Conservation (phyloP, 2,329 filamentous ascomycete genomes). For the Tolypocladium endophyticum region DNA sequence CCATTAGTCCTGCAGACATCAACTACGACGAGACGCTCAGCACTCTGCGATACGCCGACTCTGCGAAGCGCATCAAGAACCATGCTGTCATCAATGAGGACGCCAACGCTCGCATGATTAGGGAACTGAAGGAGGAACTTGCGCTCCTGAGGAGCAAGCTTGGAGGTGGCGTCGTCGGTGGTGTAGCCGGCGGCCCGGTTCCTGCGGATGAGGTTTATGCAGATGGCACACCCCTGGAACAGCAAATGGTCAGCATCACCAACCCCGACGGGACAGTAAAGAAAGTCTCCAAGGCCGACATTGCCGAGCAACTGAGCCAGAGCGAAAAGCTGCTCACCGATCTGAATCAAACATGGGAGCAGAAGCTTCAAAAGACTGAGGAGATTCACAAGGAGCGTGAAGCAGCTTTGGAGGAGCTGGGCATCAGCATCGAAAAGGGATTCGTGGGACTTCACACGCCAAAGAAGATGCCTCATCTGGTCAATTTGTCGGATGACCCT, state of each 20-base stretch:
- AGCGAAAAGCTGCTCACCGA: constrained; percentile 94
- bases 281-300: constrained; percentile 96
- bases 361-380: constrained; percentile 90
- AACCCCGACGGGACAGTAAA: constrained; percentile 76
- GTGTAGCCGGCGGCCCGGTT: constrained; percentile 35
- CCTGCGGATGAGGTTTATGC: constrained; percentile 76
- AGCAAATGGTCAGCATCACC: constrained; percentile 94
- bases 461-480: constrained; percentile 98
- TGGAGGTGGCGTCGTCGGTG: constrained; percentile 40
- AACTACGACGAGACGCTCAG: constrained; percentile 98
- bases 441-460: constrained; percentile 92
- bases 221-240: constrained; percentile 81
- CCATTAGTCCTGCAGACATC: constrained; percentile 95
- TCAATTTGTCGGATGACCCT: constrained; percentile 93
- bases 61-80: constrained; percentile 98
- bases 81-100: constrained; percentile 98
- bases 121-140: constrained; percentile 92
- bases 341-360: constrained; percentile 97
- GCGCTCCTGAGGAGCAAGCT: constrained; percentile 79
- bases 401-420: constrained; percentile 86
- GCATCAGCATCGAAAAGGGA: constrained; percentile 97
- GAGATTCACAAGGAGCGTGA: constrained; percentile 97
- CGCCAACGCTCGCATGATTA: constrained; percentile 96
- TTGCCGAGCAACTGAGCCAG: constrained; percentile 90
- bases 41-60: constrained; percentile 92